Evolutionary conservation across 2,329 filamentous ascomycete genomes (phyloP).

Genomic region (Hypoxylon sp.): DNA sequence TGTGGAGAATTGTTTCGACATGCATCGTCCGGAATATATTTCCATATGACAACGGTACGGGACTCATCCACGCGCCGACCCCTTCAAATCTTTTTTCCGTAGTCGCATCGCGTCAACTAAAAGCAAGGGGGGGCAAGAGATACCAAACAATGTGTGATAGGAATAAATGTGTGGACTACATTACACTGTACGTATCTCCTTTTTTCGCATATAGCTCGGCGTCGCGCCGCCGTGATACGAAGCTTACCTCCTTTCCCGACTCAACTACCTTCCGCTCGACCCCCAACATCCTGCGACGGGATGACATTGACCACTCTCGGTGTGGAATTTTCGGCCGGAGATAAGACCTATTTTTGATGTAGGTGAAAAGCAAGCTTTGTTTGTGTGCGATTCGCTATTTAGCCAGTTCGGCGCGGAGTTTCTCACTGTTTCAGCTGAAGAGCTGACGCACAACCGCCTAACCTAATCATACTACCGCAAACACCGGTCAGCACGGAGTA

Average conservation of each 20-base stretch:
- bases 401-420: conserved; percentile 36
- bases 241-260: conserved; percentile 28
- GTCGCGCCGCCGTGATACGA: conserved; percentile 14
- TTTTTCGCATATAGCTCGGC: conserved; percentile 25
- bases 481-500: conserved; percentile 27
- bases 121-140: too few relatives aligned
- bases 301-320: conserved; percentile 2
- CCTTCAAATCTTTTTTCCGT: conserved; percentile 20
- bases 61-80: not conserved
- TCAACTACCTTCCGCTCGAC: not conserved
- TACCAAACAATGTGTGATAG: not conserved
- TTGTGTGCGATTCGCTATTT: not conserved
- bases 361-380: not conserved
- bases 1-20: conserved; percentile 23
- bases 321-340: conserved; percentile 15
- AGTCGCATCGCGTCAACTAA: conserved; percentile 22
- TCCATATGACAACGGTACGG: not conserved
- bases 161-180: not conserved
- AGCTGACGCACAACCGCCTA: conserved; percentile 4
- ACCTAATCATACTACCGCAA: not conserved
- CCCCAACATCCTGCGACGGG: not conserved
- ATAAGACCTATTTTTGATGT: conserved; percentile 15
- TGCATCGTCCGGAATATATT: conserved; percentile 1
- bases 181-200: conserved; percentile 30
- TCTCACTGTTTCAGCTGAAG: conserved; percentile 25